Conservation (phyloP, 139 green algal species). For the Chlamydomonas sp. region DNA sequence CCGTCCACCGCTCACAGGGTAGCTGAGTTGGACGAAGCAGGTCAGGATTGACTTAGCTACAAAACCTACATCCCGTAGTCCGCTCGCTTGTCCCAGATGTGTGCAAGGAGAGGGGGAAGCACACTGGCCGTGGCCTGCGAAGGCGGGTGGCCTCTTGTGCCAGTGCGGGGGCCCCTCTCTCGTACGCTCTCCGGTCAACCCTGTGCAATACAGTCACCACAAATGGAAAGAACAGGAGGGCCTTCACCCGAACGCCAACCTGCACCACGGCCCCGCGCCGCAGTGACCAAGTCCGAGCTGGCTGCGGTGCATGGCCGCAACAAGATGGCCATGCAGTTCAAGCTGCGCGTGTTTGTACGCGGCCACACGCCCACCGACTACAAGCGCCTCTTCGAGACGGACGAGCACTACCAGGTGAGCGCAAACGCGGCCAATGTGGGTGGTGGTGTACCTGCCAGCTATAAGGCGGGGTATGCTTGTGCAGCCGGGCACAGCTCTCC, state of each 20-base stretch:
- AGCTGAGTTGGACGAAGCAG: too few species aligned
- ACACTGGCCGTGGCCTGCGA: too few species aligned
- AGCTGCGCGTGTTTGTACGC: constrained; percentile 51
- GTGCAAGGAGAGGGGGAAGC: too few species aligned
- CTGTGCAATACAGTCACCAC: too few species aligned
- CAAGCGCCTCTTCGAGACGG: constrained; percentile 17
- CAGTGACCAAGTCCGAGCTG: constrained; percentile 40
- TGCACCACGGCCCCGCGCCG: background rate
- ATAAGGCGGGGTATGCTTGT: background rate
- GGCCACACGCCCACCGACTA: constrained; percentile 60
- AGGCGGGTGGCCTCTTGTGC: too few species aligned
- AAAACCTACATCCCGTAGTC: too few species aligned
- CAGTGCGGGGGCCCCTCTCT: too few species aligned
- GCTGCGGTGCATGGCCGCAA: background rate
- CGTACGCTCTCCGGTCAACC: too few species aligned
- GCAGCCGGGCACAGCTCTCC: background rate
- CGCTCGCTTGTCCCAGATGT: too few species aligned
- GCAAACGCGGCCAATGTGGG: background rate
- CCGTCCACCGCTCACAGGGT: too few species aligned
- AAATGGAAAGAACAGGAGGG: background rate
- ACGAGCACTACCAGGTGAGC: constrained; percentile 30
- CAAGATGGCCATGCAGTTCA: constrained; percentile 49
- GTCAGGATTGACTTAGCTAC: too few species aligned
- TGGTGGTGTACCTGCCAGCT: background rate
- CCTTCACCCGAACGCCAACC: background rate